Conservation (phyloP, 768 basidiomycete species). For the Pisolithus microcarpus region DNA sequence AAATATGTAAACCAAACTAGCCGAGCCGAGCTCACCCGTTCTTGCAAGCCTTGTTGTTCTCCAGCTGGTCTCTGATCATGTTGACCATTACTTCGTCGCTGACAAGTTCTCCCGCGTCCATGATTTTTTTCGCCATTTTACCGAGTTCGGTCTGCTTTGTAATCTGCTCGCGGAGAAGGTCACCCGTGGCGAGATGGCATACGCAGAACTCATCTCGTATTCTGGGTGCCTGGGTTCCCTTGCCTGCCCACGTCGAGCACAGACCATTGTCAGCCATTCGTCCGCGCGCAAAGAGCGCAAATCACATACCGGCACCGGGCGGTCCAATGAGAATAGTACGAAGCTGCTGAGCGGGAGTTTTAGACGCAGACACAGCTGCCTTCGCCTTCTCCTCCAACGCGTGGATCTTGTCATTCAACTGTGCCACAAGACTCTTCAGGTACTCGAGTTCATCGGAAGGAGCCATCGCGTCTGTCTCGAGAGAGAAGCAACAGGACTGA, state of each 20-base stretch:
- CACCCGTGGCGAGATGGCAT: conserved; percentile 97
- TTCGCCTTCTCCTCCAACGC: conserved; percentile 68
- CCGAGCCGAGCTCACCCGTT: conserved; percentile 82
- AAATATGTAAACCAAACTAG: not conserved
- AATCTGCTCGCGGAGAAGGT: conserved; percentile 97
- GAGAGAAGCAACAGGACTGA: no score
- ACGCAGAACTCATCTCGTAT: conserved; percentile 92
- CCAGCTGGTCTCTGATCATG: conserved; percentile 94
- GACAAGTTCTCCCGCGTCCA: conserved; percentile 95
- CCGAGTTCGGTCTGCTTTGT: conserved; percentile 81
- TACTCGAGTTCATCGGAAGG: conserved; percentile 81
- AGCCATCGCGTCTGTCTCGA: conserved; percentile 38
- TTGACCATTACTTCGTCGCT: conserved; percentile 95
- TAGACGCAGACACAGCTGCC: conserved; percentile 31
- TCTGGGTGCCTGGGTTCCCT: conserved; percentile 95
- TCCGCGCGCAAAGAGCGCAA: not conserved
- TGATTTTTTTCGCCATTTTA: conserved; percentile 90
- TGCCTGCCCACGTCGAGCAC: conserved; percentile 47
- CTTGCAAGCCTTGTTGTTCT: conserved; percentile 87
- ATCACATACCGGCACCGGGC: conserved; percentile 82
- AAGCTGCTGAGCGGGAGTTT: conserved; percentile 69
- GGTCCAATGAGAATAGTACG: conserved; percentile 93
- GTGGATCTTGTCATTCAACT: conserved; percentile 87
- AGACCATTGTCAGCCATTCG: not conserved
- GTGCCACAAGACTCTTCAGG: conserved; percentile 84